phyloP scores from a whole-genome alignment of 805 yeast species.

The Candida mattraensis region DNA sequence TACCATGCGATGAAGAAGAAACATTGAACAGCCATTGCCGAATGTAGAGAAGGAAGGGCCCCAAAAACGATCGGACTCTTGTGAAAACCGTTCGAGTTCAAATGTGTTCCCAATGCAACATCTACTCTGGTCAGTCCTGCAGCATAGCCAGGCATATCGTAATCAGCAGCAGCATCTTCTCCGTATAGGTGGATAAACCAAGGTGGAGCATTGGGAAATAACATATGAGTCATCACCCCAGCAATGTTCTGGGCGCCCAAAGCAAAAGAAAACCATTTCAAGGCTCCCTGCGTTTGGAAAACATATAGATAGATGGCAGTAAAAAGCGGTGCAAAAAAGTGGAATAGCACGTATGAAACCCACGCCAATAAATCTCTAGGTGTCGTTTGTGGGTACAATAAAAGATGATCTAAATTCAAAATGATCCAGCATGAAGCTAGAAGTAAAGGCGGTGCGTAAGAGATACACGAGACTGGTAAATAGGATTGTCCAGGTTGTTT shows the following conservation, averaged over 20 bases:
- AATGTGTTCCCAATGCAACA: conserved; percentile 57
- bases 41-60: conserved; percentile 71
- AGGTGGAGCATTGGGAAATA: conserved; percentile 73
- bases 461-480: conserved; percentile 27
- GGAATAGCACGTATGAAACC: conserved; percentile 61
- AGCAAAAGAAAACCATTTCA: conserved; percentile 52
- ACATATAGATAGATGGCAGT: conserved; percentile 63
- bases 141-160: conserved; percentile 66
- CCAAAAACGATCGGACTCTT: conserved; percentile 70
- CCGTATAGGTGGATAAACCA: conserved; percentile 69
- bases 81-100: conserved; percentile 63
- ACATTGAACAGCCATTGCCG: conserved; percentile 60
- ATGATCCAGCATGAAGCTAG: conserved; percentile 47
- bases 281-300: conserved; percentile 65
- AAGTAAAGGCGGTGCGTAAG: conserved; percentile 39
- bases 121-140: conserved; percentile 72
- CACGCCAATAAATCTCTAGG: conserved; percentile 57
- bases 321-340: conserved; percentile 58
- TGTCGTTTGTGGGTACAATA: conserved; percentile 41
- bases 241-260: conserved; percentile 60
- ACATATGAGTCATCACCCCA: conserved; percentile 60
- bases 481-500: conserved; percentile 6
- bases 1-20: conserved; percentile 44
- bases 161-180: conserved; percentile 52
- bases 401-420: conserved; percentile 45